These are phyloP conservation scores for Albugo laibachii DNA, from an alignment of 352 stramenopile species.

Conservation along the genomic window DNA sequence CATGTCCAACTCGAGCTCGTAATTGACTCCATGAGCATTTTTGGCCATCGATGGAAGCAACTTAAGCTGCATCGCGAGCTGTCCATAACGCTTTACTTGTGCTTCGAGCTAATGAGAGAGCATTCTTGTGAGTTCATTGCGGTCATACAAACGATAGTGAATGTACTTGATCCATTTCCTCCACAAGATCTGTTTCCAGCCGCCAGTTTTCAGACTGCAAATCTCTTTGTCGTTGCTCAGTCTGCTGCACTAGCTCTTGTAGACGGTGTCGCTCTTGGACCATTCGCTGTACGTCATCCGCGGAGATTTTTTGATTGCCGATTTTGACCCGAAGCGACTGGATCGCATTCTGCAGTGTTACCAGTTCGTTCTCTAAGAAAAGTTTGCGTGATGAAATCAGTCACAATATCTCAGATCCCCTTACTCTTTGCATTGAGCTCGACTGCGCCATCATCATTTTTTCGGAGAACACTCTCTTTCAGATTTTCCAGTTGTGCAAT, in stretches of 20 bases:
- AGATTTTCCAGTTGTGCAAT: constrained; percentile 66
- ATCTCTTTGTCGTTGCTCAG: constrained; percentile 37
- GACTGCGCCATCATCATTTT: constrained; percentile 72
- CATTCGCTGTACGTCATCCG: constrained; percentile 59
- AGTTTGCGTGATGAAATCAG: constrained; percentile 4
- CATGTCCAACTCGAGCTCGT: constrained; percentile 42
- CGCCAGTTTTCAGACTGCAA: constrained; percentile 32
- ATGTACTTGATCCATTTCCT: constrained; percentile 42
- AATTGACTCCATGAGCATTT: constrained; percentile 59
- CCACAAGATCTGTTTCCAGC: constrained; percentile 41
- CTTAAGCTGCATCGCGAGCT: constrained; percentile 58
- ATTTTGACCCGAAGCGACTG: constrained; percentile 36
- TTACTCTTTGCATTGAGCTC: constrained; percentile 46
- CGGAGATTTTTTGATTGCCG: constrained; percentile 58
- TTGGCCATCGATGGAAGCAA: constrained; percentile 71
- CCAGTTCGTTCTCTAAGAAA: constrained; percentile 20
- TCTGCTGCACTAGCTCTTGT: constrained; percentile 43
- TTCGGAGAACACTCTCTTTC: constrained; percentile 55
- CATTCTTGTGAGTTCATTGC: neutral
- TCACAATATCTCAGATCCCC: constrained; percentile 14
- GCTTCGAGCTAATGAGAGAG: constrained; percentile 19
- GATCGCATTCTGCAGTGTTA: constrained; percentile 34
- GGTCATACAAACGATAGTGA: neutral
- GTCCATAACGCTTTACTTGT: constrained; percentile 65
- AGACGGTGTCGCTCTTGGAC: constrained; percentile 41